Conservation (phyloP, 2,329 filamentous ascomycete genomes). For the Diaporthe vaccinii region DNA sequence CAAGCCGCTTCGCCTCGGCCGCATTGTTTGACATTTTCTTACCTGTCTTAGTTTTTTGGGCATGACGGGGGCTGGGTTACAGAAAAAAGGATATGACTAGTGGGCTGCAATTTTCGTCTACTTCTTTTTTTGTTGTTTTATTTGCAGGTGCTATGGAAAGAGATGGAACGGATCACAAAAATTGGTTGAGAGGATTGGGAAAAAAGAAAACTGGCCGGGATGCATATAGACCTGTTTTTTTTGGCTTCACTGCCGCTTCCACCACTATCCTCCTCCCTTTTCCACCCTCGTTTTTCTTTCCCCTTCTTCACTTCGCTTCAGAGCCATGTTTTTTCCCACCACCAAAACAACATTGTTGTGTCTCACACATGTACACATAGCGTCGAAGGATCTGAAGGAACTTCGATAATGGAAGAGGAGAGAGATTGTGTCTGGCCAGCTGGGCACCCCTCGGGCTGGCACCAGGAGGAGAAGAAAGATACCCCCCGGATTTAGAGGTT, state of each 20-base stretch:
- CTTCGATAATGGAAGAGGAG: conserved; percentile 31
- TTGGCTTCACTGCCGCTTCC: conserved; percentile 41
- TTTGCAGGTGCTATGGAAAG: conserved; percentile 38
- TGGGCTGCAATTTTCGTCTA: conserved; percentile 26
- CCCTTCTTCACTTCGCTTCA: conserved; percentile 39
- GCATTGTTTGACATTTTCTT: conserved; percentile 25
- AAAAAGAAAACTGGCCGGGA: conserved; percentile 45
- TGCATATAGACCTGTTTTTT: conserved; percentile 47
- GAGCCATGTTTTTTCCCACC: conserved; percentile 30
- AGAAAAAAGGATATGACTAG: conserved; percentile 39
- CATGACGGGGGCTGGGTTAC: conserved; percentile 41
- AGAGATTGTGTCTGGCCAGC: conserved; percentile 41
- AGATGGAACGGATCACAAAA: conserved; percentile 39
- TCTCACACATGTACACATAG: conserved; percentile 45
- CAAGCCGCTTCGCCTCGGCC: conserved; percentile 20
- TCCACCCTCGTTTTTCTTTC: conserved; percentile 27
- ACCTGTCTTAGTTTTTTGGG: conserved; percentile 34
- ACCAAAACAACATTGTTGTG: conserved; percentile 28
- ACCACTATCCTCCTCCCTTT: conserved; percentile 36
- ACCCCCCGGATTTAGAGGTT: conserved; percentile 48
- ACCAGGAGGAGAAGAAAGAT: conserved; percentile 49
- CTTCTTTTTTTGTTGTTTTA: conserved; percentile 34
- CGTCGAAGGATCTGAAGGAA: conserved; percentile 40
- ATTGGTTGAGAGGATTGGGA: conserved; percentile 40
- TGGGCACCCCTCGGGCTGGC: conserved; percentile 48